Percentiles rank a stretch among this genome's conserved stretches.
Evolutionary conservation across 371 early-diverging fungal species (phyloP).

Genomic region (Parasitella parasitica): DNA sequence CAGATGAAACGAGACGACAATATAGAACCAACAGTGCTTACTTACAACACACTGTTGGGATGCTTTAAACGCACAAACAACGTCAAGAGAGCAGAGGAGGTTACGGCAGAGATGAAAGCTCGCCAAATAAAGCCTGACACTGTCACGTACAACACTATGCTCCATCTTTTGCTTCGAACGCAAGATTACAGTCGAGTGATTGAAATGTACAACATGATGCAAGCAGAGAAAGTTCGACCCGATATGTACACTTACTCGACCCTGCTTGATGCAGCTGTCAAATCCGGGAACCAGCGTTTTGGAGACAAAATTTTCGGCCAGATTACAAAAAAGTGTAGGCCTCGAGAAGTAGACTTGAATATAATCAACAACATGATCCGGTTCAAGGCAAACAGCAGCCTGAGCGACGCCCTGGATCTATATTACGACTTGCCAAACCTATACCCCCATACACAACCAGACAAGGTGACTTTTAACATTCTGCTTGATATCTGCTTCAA

Average conservation of each 20-base stretch:
- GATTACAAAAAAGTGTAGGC: background rate
- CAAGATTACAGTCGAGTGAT: slow-evolving; percentile 17
- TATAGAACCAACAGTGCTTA: slow-evolving; percentile 26
- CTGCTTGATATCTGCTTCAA: slow-evolving; percentile 46
- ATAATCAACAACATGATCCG: slow-evolving; percentile 37
- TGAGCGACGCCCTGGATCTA: slow-evolving; percentile 21
- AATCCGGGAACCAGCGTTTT: slow-evolving; percentile 4
- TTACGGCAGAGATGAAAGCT: slow-evolving; percentile 42
- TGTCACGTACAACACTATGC: slow-evolving; percentile 48
- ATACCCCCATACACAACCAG: slow-evolving; percentile 26
- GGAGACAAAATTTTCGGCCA: slow-evolving; percentile 21
- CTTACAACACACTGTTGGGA: slow-evolving; percentile 54
- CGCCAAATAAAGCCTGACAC: slow-evolving; percentile 34
- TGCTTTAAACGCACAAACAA: slow-evolving; percentile 49
- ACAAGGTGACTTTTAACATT: slow-evolving; percentile 40
- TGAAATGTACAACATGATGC: slow-evolving; percentile 37
- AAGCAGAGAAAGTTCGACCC: slow-evolving; percentile 12
- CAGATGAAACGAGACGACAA: slow-evolving; percentile 29
- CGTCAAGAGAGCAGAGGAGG: slow-evolving; percentile 22
- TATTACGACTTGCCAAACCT: slow-evolving; percentile 15
- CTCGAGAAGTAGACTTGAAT: slow-evolving; percentile 14
- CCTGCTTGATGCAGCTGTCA: slow-evolving; percentile 41
- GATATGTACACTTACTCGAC: slow-evolving; percentile 53
- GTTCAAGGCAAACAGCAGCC: slow-evolving; percentile 12
- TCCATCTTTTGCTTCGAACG: slow-evolving; percentile 23